Evolutionary conservation across 768 basidiomycete genomes (phyloP), one percentile per base, ranked within the genome.

Genomic region (Boletus tylopilopsis): DNA sequence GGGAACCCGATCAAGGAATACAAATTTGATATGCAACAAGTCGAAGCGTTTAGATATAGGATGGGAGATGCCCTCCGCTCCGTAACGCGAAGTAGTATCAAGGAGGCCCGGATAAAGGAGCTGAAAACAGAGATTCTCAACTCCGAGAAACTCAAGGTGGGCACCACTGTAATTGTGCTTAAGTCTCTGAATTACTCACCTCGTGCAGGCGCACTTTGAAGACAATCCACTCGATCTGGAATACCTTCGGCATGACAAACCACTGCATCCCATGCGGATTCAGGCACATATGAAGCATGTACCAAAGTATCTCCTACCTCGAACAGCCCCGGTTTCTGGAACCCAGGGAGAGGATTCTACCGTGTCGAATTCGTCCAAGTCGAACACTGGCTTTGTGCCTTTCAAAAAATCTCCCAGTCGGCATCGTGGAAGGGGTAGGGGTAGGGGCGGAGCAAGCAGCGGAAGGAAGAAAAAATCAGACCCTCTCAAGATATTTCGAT

Each of bases 261-360:
- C 94, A 6, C 74, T 97, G 5, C 91, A 95, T 60, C 93, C 94
- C 0, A 85, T 87, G 23, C 78, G 94, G 39, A 76, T 94, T 11
- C 94, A 96, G 64, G 71, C 92, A 2, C 94, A 98, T 66, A 90
- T 98, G 84, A 97, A 95, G 67, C 89, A 94, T 68, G 83, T 98
- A 5, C 96, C 95, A 1, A 86, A 84, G 47, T 99, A 99, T 64
- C 75, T 98, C 23, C 75, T 96, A 53, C 94, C 95, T 3, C 82
- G 81, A 24, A 86, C 90, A 41, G 52, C 52, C n/a, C 27, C 56
- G 4, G 81, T 86, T 3, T 42, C 72, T 11, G 76, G 73, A 9
- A 62, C 64, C 0, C 71, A 72, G 12, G 64, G 48, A 3, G 71
- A 61, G 21, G 62, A 53, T 16, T 50, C 41, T 29, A 45, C 27